A percentile compares a stretch with the other conserved stretches of the same genome.
These are phyloP conservation scores for Neotropicomus parvogracilis DNA, from an alignment of 1,284 basidiomycete species.

Conservation along the genomic window DNA sequence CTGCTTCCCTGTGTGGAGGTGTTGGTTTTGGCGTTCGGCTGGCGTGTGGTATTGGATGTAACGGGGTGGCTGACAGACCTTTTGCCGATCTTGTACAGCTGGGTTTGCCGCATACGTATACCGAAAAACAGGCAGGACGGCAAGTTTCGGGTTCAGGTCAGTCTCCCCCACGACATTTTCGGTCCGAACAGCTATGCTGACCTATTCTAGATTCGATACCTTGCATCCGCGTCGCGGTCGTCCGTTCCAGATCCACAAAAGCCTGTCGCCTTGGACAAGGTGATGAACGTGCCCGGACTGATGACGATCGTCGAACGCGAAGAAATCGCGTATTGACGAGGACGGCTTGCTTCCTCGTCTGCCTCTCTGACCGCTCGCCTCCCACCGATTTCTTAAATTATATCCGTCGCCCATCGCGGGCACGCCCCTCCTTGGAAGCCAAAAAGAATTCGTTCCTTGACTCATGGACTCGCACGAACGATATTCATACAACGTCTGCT, in stretches of 20 bases:
- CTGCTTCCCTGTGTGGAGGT: not conserved
- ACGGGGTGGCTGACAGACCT: slow-evolving; percentile 5
- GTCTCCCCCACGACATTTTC: slow-evolving; percentile 20
- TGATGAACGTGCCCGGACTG: slow-evolving; percentile 52
- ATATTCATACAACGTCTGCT: too few species aligned
- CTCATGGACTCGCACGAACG: too few species aligned
- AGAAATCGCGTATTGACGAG: slow-evolving; percentile 25
- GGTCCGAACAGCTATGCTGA: not conserved
- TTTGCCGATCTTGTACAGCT: slow-evolving; percentile 43
- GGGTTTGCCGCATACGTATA: slow-evolving; percentile 57
- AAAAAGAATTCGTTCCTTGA: too few species aligned
- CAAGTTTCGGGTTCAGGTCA: slow-evolving; percentile 58
- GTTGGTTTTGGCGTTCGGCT: not conserved
- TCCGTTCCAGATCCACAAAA: slow-evolving; percentile 43
- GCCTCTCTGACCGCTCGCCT: too few species aligned
- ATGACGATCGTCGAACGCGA: slow-evolving; percentile 56
- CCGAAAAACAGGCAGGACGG: slow-evolving; percentile 48
- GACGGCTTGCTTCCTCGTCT: not conserved
- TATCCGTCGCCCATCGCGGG: too few species aligned
- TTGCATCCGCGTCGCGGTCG: slow-evolving; percentile 50
- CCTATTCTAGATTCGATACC: slow-evolving; percentile 51
- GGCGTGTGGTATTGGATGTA: not conserved
- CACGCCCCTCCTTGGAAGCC: too few species aligned
- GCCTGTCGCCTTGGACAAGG: slow-evolving; percentile 53
- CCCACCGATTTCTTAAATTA: too few species aligned